Conservation (phyloP, 1,139 yeast genomes). For the Magnusiomyces suaveolens region DNA sequence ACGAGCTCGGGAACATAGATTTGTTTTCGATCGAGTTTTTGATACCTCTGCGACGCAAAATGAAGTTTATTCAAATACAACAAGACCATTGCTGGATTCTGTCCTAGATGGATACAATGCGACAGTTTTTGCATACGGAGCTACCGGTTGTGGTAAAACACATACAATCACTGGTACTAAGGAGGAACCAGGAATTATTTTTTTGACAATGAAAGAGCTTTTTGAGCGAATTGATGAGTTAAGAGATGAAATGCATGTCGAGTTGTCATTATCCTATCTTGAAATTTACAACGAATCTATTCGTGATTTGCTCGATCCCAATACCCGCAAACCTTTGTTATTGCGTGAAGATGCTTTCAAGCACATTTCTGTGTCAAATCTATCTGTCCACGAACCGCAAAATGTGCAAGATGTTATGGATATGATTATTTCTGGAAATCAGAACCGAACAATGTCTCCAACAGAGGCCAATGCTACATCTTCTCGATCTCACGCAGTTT, state of each 20-base stretch:
- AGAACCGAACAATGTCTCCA: constrained; percentile 70
- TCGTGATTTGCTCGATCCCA: constrained; percentile 61
- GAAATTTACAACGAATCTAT: constrained; percentile 90
- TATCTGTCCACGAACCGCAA: constrained; percentile 54
- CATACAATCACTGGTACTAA: constrained; percentile 77
- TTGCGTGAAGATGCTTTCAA: constrained; percentile 65
- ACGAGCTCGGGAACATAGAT: constrained; percentile 66
- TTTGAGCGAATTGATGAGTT: constrained; percentile 50
- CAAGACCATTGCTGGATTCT: constrained; percentile 62
- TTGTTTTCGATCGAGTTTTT: constrained; percentile 72
- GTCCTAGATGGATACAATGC: constrained; percentile 80
- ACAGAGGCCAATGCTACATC: constrained; percentile 88
- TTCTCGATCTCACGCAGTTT: constrained; percentile 86
- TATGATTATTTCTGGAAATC: constrained; percentile 60
- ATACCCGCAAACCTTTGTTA: constrained; percentile 38
- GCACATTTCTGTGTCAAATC: constrained; percentile 63
- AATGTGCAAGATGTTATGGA: constrained; percentile 72
- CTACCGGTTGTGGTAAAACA: constrained; percentile 98
- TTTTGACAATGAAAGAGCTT: constrained; percentile 67
- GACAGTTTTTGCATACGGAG: constrained; percentile 94
- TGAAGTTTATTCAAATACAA: constrained; percentile 57
- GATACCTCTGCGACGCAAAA: constrained; percentile 55
- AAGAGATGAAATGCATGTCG: constrained; percentile 47
- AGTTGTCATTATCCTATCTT: constrained; percentile 60
- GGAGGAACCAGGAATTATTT: constrained; percentile 69